Conservation (phyloP, 108 stramenopile species). For the Skeletonema marinoi region DNA sequence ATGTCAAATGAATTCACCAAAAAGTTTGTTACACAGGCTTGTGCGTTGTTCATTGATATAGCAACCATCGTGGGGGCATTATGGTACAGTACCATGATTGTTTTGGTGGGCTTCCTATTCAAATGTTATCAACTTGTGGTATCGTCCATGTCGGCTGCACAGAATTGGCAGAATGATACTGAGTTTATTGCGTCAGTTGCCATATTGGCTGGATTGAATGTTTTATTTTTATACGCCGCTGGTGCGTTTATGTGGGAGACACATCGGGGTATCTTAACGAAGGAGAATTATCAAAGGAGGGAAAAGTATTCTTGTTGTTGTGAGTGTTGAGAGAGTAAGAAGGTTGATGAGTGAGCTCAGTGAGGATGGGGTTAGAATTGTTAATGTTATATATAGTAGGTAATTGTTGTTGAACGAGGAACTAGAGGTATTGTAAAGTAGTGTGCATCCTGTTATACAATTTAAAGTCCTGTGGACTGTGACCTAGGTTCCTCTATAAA, state of each 20-base stretch:
- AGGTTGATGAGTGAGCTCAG: not conserved
- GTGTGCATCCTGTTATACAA: constrained; percentile 1
- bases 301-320: constrained; percentile 34
- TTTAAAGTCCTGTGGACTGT: not conserved
- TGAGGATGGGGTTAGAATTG: not conserved
- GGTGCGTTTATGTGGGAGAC: constrained; percentile 10
- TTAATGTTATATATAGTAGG: not conserved
- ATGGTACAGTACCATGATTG: constrained; percentile 10
- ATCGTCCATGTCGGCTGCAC: not conserved
- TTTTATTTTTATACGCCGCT: constrained; percentile 5
- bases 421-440: not conserved
- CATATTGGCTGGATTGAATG: not conserved
- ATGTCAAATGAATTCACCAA: constrained; percentile 1
- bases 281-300: constrained; percentile 16
- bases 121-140: constrained; percentile 13
- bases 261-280: constrained; percentile 8
- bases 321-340: not conserved
- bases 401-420: not conserved
- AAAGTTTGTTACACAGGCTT: constrained; percentile 1
- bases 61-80: constrained; percentile 2
- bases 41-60: constrained; percentile 7
- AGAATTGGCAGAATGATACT: constrained; percentile 2
- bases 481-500: constrained; percentile 4
- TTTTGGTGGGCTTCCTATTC: constrained; percentile 3
- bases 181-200: not conserved